Conservation (phyloP, 139 green algal genomes). For the Chlorella sorokiniana region DNA sequence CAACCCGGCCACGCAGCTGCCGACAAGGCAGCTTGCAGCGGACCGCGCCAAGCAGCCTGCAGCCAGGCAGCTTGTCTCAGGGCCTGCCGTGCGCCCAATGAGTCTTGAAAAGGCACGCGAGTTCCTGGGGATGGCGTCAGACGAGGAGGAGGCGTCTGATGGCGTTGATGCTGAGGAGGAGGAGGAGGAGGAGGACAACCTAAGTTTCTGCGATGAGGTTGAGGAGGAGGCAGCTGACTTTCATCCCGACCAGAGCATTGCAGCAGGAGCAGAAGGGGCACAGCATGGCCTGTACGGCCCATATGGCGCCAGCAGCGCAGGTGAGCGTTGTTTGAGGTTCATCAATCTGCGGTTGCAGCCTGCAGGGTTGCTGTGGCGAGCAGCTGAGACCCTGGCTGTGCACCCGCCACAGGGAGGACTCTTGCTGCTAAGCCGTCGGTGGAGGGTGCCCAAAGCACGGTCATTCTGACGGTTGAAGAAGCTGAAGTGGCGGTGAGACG, state of each 20-base stretch:
- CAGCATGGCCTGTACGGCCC: background rate
- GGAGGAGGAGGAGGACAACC: background rate
- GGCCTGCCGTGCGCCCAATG: background rate
- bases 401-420: background rate
- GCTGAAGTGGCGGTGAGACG: conserved; percentile 14
- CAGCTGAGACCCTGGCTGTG: background rate
- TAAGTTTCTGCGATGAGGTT: background rate
- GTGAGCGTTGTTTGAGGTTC: too few relatives aligned
- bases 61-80: background rate
- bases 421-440: background rate
- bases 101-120: background rate
- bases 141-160: background rate
- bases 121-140: background rate
- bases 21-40: background rate
- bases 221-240: background rate
- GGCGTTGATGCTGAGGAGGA: background rate
- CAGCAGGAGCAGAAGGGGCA: too few relatives aligned
- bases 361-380: background rate
- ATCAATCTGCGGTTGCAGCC: background rate
- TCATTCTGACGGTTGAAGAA: background rate
- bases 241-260: too few relatives aligned
- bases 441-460: too few relatives aligned
- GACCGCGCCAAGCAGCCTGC: background rate
- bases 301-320: too few relatives aligned
- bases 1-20: background rate